Percentiles rank a stretch among this genome's conserved stretches.
Evolutionary conservation across 768 basidiomycete species (phyloP).

Genomic region (Suillus hirtellus): DNA sequence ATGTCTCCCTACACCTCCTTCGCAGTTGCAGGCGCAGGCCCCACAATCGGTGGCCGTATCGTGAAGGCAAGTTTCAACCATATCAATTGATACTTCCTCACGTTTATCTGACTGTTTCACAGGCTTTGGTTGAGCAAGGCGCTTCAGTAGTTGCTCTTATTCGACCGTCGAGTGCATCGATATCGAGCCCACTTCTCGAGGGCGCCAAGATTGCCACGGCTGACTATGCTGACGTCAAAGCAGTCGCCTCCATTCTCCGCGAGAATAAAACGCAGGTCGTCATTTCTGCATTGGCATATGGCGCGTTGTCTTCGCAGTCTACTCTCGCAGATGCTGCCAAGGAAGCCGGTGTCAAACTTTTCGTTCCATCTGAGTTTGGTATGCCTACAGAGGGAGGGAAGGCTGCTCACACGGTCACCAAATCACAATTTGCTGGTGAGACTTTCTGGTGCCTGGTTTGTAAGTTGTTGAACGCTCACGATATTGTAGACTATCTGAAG

Average conservation of each 20-base stretch:
- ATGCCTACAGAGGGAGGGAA: slow-evolving; percentile 35
- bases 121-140: slow-evolving; percentile 24
- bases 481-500: slow-evolving; percentile 29
- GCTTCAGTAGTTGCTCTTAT: slow-evolving; percentile 29
- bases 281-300: slow-evolving; percentile 33
- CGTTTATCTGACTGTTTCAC: background rate
- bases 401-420: slow-evolving; percentile 25
- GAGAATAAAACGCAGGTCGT: slow-evolving; percentile 37
- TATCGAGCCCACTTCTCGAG: slow-evolving; percentile 20
- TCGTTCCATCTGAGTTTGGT: slow-evolving; percentile 41
- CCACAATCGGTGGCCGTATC: slow-evolving; percentile 37
- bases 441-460: background rate
- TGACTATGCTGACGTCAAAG: slow-evolving; percentile 27
- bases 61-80: slow-evolving; percentile 21
- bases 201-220: slow-evolving; percentile 30
- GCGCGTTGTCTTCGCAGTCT: slow-evolving; percentile 27
- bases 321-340: slow-evolving; percentile 37
- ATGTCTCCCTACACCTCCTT: slow-evolving; percentile 35
- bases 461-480: background rate
- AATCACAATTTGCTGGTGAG: slow-evolving; percentile 32
- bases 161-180: slow-evolving; percentile 24
- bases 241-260: slow-evolving; percentile 28
- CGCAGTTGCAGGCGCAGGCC: slow-evolving; percentile 37
- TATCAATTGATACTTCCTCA: background rate
- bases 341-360: slow-evolving; percentile 37